A percentile compares a stretch with the other conserved stretches of the same genome.
phyloP scores from a whole-genome alignment of 306 rosid genomes.

The Parietaria judaica region DNA sequence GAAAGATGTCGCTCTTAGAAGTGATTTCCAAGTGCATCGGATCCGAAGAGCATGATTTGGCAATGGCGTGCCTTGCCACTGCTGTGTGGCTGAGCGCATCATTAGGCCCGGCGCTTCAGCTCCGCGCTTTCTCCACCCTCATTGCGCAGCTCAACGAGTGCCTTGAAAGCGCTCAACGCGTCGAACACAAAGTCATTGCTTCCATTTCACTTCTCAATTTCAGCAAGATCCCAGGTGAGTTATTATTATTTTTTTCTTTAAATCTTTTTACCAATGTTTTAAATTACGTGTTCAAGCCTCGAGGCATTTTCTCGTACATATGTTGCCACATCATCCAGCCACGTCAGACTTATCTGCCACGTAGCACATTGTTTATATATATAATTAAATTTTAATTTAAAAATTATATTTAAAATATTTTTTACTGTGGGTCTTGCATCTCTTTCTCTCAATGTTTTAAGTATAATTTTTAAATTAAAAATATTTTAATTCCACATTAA shows the following conservation, averaged over 20 bases:
- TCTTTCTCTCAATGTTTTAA: too few relatives aligned
- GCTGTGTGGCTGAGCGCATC: constrained; percentile 68
- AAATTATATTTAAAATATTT: too few relatives aligned
- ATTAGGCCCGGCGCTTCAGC: constrained; percentile 34
- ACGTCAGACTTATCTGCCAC: too few relatives aligned
- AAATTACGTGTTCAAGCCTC: background rate
- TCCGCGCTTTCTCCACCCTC: constrained; percentile 40
- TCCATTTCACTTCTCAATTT: constrained; percentile 61
- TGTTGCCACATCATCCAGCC: too few relatives aligned
- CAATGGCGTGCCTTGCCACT: constrained; percentile 39
- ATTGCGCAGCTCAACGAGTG: constrained; percentile 38
- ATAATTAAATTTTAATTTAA: too few relatives aligned
- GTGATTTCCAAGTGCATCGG: constrained; percentile 43
- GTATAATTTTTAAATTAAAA: too few relatives aligned
- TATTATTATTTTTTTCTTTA: background rate
- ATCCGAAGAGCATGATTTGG: constrained; percentile 43
- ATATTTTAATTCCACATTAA: too few relatives aligned
- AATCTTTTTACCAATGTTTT: background rate
- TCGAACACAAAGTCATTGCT: constrained; percentile 62
- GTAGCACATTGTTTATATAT: too few relatives aligned
- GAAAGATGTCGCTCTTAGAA: constrained; percentile 50
- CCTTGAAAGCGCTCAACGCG: constrained; percentile 33
- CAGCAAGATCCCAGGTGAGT: constrained; percentile 66
- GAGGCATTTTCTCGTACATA: too few relatives aligned
- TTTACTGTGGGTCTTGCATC: too few relatives aligned